Evolutionary conservation across 768 basidiomycete species (phyloP), one percentile per base, ranked within the genome.

Genomic region (Sarcodon sp.): DNA sequence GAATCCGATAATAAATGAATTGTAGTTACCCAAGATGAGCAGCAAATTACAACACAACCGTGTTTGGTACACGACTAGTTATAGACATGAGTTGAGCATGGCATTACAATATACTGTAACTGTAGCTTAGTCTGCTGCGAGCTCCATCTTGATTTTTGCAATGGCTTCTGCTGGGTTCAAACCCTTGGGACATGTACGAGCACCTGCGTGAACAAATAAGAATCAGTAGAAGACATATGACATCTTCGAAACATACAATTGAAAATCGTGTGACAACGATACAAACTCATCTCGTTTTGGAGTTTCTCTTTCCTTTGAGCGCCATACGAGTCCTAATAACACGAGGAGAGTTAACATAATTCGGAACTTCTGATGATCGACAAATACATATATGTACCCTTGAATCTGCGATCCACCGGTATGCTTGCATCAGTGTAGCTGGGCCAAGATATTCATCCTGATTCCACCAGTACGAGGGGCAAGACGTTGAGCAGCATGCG

Each of bases 391-490:
- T 27, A 27, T 27, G 4, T 27, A 27, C 89, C 56, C 94, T 73
- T 43, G 90, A 94, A 62, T 98, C 94, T 0, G 93, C 92, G 61
- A 99, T 94, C 94, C 94, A 98, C 55, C 93, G 73, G 67, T 97
- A 96, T 0, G 91, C 90, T 57, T 91, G 87, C 90, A 97, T 91
- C 57, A 97, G 69, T 0, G 92, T 92, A 1, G 94, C 94, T 6
- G 94, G 94, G 34, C 94, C 93, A 36, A 99, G 84, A 66, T 99
- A 99, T 65, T 91, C 87, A 61, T 97, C 92, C 67, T 92, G 90
- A 69, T 97, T 98, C 94, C 94, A 98, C 94, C 94, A 97, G 68
- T 98, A 96, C 32, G 83, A 87, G 4, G 94, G 94, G 75, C 94
- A 99, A 39, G 87, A 87, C 0, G 94, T 98, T 38, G 92, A 92